Base-by-base conservation (phyloP, 1,139 yeast genomes). In the Hansenula anomala region DNA sequence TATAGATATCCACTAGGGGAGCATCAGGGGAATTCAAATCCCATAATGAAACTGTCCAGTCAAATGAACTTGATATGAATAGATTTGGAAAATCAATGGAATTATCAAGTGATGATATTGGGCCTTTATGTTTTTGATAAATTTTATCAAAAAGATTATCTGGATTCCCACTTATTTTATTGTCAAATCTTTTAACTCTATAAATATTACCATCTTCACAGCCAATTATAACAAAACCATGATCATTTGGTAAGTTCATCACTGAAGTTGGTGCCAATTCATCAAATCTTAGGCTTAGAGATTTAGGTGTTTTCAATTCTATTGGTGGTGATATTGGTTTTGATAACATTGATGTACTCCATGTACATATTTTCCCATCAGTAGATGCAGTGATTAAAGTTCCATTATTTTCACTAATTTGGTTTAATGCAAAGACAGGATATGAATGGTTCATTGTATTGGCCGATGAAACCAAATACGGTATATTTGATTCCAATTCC, bases 161-260 rank as follows among this genome's bases (percentile, higher is more conserved):
- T 12, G 41, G 31, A 14, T 26, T 30, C 2, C 46, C 54, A 48
- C 28, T 60, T 34, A 20, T 61, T 61, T 28, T 61, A 34, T 54
- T 60, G 51, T 61, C 61, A 48, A 61, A 51, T 47, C 68, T 47
- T 45, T 62, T 53, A 19, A 77, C 59, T 30, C 63, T 65, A 47
- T 70, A 70, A 23, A 75, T 57, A n/a, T 54, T 51, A 0, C 83
- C 81, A 41, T 66, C 70, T 42, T 70, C 73, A 15, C 75, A 56
- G 2, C 75, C 75, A 9, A 72, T 56, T 10, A 73, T 47, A n/a
- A 73, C 51, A 29, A 57, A 57, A 20, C 71, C 56, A 14, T 59
- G 55, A 36, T 66, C 69, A 14, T 58, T 47, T 3, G 58, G 48
- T 4, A 60, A 45, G 16, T 61, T 48, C 0, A 59, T 56, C 14